Evolutionary conservation across 2,329 filamentous ascomycete genomes (phyloP).

Genomic region (Scytalidium sp.): DNA sequence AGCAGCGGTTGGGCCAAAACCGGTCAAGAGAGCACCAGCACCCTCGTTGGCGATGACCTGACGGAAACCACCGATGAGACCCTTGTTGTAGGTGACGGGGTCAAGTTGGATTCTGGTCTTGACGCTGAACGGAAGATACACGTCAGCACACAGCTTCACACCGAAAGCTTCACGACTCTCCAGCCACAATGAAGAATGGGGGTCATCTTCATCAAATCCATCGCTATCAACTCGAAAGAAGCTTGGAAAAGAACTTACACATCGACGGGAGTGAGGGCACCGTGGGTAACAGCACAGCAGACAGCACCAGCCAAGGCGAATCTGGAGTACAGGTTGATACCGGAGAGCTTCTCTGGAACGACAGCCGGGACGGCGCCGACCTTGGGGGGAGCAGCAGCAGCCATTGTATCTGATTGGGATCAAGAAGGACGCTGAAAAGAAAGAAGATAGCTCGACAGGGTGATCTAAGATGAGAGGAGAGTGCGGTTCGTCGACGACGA

Average conservation of each 20-base stretch:
- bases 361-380: constrained; percentile 26
- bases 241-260: constrained; percentile 68
- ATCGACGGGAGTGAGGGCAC: constrained; percentile 95
- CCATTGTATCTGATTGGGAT: background rate
- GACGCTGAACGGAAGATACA: constrained; percentile 56
- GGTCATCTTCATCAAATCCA: background rate
- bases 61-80: constrained; percentile 81
- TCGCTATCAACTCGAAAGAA: background rate
- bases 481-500: background rate
- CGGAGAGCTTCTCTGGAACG: constrained; percentile 48
- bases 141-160: no score
- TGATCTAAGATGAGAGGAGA: background rate
- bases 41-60: constrained; percentile 84
- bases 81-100: constrained; percentile 83
- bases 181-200: background rate
- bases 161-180: background rate
- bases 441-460: background rate
- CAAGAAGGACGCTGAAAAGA: background rate
- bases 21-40: constrained; percentile 81
- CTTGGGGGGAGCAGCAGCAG: background rate
- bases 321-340: constrained; percentile 80
- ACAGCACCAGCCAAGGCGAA: constrained; percentile 97
- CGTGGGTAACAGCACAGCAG: constrained; percentile 98
- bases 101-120: constrained; percentile 96
- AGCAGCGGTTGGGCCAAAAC: constrained; percentile 79